These are phyloP conservation scores for Solanum piurae DNA, from an alignment of 257 asterid species.

Conservation along the genomic window DNA sequence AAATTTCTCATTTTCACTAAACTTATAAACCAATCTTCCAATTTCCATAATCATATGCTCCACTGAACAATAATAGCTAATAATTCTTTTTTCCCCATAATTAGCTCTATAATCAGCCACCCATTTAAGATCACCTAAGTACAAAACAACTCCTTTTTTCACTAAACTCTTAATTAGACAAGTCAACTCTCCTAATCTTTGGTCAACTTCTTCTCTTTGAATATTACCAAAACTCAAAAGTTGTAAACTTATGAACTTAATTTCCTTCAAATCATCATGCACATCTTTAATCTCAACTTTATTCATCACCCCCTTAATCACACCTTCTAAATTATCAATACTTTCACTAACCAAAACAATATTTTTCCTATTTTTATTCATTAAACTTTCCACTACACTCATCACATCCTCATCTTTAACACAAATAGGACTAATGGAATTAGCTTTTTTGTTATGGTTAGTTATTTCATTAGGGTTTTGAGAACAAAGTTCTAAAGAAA, in stretches of 20 bases:
- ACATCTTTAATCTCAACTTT: slow-evolving; percentile 42
- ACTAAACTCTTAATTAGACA: slow-evolving; percentile 40
- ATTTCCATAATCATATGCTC: slow-evolving; percentile 79
- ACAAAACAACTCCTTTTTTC: slow-evolving; percentile 60
- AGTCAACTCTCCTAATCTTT: slow-evolving; percentile 45
- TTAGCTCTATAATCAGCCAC: slow-evolving; percentile 43
- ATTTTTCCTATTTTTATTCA: slow-evolving; percentile 19
- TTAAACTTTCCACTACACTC: slow-evolving; percentile 26
- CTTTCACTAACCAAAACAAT: slow-evolving; percentile 58
- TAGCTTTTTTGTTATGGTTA: not conserved
- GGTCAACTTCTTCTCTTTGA: slow-evolving; percentile 49
- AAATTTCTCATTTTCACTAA: slow-evolving; percentile 39
- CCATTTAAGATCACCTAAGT: slow-evolving; percentile 81
- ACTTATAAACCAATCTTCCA: slow-evolving; percentile 40
- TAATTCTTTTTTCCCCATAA: slow-evolving; percentile 20
- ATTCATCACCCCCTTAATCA: slow-evolving; percentile 43
- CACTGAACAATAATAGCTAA: slow-evolving; percentile 46
- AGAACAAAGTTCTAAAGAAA: slow-evolving; percentile 28
- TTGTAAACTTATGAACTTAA: slow-evolving; percentile 47
- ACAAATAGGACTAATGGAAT: too few relatives aligned
- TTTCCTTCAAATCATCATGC: slow-evolving; percentile 34
- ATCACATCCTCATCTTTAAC: slow-evolving; percentile 37
- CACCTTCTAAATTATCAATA: slow-evolving; percentile 27
- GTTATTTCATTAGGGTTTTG: not conserved
- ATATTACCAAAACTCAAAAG: slow-evolving; percentile 42